Conservation (phyloP, 2,329 filamentous ascomycete species). For the Dissoconium aciculare region DNA sequence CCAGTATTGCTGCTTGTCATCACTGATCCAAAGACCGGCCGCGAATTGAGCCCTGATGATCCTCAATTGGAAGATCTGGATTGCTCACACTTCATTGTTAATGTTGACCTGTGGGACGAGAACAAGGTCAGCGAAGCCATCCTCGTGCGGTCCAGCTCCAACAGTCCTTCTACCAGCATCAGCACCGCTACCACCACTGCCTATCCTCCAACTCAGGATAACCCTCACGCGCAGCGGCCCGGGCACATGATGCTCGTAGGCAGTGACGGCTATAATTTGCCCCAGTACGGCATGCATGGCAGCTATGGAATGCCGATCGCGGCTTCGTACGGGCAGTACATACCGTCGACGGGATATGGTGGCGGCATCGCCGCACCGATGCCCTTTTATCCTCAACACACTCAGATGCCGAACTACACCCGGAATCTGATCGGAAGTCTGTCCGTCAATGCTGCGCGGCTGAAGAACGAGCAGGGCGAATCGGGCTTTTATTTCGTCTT, state of each 20-base stretch:
- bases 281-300: slow-evolving; percentile 10
- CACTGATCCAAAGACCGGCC: slow-evolving; percentile 55
- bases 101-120: slow-evolving; percentile 53
- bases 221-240: slow-evolving; percentile 7
- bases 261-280: slow-evolving; percentile 12
- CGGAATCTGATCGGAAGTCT: slow-evolving; percentile 88
- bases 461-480: slow-evolving; percentile 64
- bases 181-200: slow-evolving; percentile 66
- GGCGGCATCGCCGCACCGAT: neutral
- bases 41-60: slow-evolving; percentile 51
- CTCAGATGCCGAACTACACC: slow-evolving; percentile 44
- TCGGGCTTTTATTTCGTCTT: slow-evolving; percentile 93
- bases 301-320: slow-evolving; percentile 7
- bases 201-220: slow-evolving; percentile 44
- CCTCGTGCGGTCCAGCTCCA: slow-evolving; percentile 49
- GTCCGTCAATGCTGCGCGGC: slow-evolving; percentile 71
- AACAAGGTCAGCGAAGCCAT: slow-evolving; percentile 50
- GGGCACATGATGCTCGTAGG: slow-evolving; percentile 10
- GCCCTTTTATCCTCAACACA: neutral
- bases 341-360: neutral
- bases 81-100: slow-evolving; percentile 52
- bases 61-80: slow-evolving; percentile 59
- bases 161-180: slow-evolving; percentile 54
- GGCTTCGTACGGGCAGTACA: neutral
- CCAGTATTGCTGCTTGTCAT: slow-evolving; percentile 79